Evolutionary conservation across 495 filamentous ascomycete genomes (phyloP).

Genomic region (Opeltia flavorubescens): DNA sequence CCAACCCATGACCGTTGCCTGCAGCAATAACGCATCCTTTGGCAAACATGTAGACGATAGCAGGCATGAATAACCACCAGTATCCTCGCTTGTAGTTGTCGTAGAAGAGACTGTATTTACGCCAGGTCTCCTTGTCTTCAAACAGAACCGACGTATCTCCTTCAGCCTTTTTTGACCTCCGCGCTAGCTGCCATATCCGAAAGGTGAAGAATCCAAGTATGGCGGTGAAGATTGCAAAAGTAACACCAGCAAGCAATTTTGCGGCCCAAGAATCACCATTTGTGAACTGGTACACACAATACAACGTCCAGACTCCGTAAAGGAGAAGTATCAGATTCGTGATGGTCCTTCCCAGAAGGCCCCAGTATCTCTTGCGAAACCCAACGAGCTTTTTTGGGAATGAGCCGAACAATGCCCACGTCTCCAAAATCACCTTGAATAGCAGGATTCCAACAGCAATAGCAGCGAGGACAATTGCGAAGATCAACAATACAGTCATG

Average conservation of each 20-base stretch:
- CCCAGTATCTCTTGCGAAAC: constrained; percentile 96
- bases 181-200: constrained; percentile 68
- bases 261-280: constrained; percentile 94
- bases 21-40: constrained; percentile 81
- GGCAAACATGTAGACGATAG: constrained; percentile 83
- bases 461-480: constrained; percentile 70
- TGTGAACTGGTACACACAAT: constrained; percentile 91
- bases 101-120: constrained; percentile 94
- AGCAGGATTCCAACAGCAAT: constrained; percentile 80
- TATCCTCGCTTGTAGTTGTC: constrained; percentile 84
- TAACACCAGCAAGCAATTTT: constrained; percentile 70
- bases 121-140: constrained; percentile 82
- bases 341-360: constrained; percentile 71
- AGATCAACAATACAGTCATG: constrained; percentile 86
- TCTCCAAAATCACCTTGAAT: constrained; percentile 82
- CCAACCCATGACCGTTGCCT: constrained; percentile 72
- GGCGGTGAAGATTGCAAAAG: constrained; percentile 64
- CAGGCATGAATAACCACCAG: constrained; percentile 93
- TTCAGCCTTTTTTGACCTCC: constrained; percentile 54
- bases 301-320: constrained; percentile 90
- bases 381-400: constrained; percentile 69
- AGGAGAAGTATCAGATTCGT: constrained; percentile 83
- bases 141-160: constrained; percentile 64
- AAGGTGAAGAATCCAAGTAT: constrained; percentile 65
- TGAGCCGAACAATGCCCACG: constrained; percentile 77